Base-by-base conservation (phyloP, 495 filamentous ascomycete genomes). In the Hypoxylon perforatum region DNA sequence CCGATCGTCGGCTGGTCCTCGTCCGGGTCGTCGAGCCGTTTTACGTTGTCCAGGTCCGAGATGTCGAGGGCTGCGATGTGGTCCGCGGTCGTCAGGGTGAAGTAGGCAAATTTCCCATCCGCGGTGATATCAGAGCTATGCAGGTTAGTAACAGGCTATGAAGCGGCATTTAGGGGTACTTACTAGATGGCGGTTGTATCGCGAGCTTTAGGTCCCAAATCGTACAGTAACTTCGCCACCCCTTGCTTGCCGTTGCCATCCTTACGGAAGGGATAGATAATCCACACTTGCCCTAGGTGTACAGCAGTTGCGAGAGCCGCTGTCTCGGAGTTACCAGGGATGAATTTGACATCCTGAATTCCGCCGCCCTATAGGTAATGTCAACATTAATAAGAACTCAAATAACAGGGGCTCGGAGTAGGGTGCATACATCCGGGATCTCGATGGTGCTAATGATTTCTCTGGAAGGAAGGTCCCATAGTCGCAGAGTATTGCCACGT, bases 341-440 rank as follows among this genome's bases (percentile, higher is more conserved):
- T 89, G 75, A 86, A 87, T 70, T 88, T 88, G 71, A 88, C 85
- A 65, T 89, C 86, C 75, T 89, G 85, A 57, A 88, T 88, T 45
- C 86, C 86, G 38, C 80, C 80, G 12, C 86, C 84, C 80, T 84
- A 14, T 49, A 4, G 45, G n/a, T n/a, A n/a, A n/a, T n/a, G n/a
- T n/a, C n/a, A n/a, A n/a, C n/a, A 48, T 44, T 42, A 65, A 38
- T 46, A 30, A 42, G 3, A 6, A 17, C 0, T 39, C 23, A n/a
- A 15, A 22, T 23, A 1, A 19, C 6, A 8, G 11, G 1, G 21
- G 6, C 2, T 21, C 18, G 11, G 17, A n/a, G 12, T 28, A 18
- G 39, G 3, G 21, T 23, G 71, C 82, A 67, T 69, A 85, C 84
- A 54, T 85, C 70, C 19, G 87, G 86, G 63, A 89, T 88, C 25